phyloP scores from a whole-genome alignment of 1,139 yeast species.

The Wickerhamomyces sp. region DNA sequence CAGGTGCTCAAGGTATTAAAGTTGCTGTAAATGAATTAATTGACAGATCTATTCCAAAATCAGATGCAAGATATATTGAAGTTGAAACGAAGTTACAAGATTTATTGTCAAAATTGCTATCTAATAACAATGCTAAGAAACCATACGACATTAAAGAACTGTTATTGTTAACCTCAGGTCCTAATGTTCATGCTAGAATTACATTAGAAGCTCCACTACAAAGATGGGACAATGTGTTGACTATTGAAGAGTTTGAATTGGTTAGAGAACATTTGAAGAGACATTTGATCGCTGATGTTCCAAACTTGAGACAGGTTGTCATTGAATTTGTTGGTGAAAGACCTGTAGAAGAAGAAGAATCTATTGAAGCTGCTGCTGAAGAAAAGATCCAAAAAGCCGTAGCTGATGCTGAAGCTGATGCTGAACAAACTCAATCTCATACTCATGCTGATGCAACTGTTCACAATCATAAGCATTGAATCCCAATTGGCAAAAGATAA shows the following conservation, averaged over 20 bases:
- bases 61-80: constrained; percentile 37
- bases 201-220: constrained; percentile 38
- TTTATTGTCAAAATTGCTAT: constrained; percentile 29
- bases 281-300: constrained; percentile 21
- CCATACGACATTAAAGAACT: constrained; percentile 42
- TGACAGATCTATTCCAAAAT: constrained; percentile 48
- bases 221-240: constrained; percentile 39
- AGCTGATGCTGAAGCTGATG: constrained; percentile 8
- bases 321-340: constrained; percentile 32
- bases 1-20: constrained; percentile 74
- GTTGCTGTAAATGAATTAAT: constrained; percentile 71
- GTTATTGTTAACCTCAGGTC: constrained; percentile 66
- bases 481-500: neutral
- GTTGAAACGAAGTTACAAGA: constrained; percentile 35
- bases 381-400: neutral
- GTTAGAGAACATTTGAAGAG: constrained; percentile 33
- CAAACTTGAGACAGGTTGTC: constrained; percentile 28
- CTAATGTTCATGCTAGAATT: constrained; percentile 45
- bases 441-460: constrained; percentile 23
- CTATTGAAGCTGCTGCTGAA: constrained; percentile 11
- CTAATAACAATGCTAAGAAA: constrained; percentile 33
- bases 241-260: constrained; percentile 41
- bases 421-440: constrained; percentile 16
- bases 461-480: constrained; percentile 22
- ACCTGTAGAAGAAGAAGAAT: constrained; percentile 20